Evolutionary conservation across 148 eudicot species (phyloP).

Genomic region (Euryodendron excelsum): DNA sequence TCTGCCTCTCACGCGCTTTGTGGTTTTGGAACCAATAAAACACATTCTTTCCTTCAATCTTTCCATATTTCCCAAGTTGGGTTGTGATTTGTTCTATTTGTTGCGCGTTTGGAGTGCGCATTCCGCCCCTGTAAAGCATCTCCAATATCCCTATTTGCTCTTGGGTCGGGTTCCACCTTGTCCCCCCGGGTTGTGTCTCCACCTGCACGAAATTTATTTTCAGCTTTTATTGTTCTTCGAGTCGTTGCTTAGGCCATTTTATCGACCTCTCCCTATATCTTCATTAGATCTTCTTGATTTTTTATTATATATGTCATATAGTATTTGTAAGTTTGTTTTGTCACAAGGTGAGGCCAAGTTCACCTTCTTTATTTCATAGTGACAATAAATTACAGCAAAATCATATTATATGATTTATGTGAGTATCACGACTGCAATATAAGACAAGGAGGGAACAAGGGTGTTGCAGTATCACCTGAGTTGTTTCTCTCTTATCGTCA

Average conservation of each 20-base stretch:
- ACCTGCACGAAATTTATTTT: constrained; percentile 46
- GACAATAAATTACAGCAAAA: too few relatives aligned
- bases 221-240: background rate
- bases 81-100: constrained; percentile 85
- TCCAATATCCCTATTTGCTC: constrained; percentile 85
- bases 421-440: too few relatives aligned
- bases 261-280: background rate
- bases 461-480: too few relatives aligned
- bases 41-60: constrained; percentile 94
- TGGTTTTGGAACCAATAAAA: constrained; percentile 98
- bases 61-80: constrained; percentile 68
- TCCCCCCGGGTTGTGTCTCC: constrained; percentile 79
- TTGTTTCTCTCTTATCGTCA: constrained; percentile 34
- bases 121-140: constrained; percentile 77
- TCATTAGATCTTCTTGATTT: too few relatives aligned
- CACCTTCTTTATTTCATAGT: background rate
- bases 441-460: too few relatives aligned
- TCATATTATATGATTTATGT: too few relatives aligned
- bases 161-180: constrained; percentile 92
- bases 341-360: too few relatives aligned
- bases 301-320: too few relatives aligned
- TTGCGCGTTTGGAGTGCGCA: constrained; percentile 92
- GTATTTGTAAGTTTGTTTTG: too few relatives aligned
- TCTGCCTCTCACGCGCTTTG: constrained; percentile 94
- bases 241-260: background rate